phyloP scores from a whole-genome alignment of 2,329 filamentous ascomycete species.

The Xylariaceae sp. region DNA sequence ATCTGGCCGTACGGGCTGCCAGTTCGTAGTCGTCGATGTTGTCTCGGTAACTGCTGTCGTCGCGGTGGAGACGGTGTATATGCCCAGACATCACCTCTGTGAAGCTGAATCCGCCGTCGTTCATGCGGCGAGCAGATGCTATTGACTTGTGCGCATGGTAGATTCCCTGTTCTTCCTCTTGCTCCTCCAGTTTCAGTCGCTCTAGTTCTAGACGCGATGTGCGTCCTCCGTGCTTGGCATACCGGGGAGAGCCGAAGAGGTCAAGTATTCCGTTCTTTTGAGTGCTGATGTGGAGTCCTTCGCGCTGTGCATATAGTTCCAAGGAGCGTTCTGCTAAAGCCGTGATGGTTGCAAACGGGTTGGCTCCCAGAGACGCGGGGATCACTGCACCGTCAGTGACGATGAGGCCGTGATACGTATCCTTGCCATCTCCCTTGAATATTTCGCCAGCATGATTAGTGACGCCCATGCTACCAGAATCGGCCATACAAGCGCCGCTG shows the following conservation, averaged over 20 bases:
- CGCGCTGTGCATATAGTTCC: constrained; percentile 41
- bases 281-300: constrained; percentile 40
- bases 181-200: constrained; percentile 25
- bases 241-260: constrained; percentile 48
- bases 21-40: constrained; percentile 48
- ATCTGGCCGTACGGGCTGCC: constrained; percentile 47
- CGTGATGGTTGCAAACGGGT: constrained; percentile 64
- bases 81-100: constrained; percentile 61
- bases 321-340: constrained; percentile 62
- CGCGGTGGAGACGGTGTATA: constrained; percentile 38
- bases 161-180: constrained; percentile 35
- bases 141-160: constrained; percentile 36
- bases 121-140: constrained; percentile 37
- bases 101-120: constrained; percentile 51
- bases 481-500: constrained; percentile 58
- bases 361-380: constrained; percentile 57
- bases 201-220: constrained; percentile 15
- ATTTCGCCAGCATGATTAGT: constrained; percentile 58
- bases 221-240: constrained; percentile 24
- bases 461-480: constrained; percentile 51
- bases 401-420: constrained; percentile 52
- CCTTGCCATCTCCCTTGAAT: constrained; percentile 46
- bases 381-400: constrained; percentile 58
- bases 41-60: constrained; percentile 38
- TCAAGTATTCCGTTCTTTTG: constrained; percentile 45